Conservation (phyloP, 163 green algal genomes). For the Chloromonas sp. region DNA sequence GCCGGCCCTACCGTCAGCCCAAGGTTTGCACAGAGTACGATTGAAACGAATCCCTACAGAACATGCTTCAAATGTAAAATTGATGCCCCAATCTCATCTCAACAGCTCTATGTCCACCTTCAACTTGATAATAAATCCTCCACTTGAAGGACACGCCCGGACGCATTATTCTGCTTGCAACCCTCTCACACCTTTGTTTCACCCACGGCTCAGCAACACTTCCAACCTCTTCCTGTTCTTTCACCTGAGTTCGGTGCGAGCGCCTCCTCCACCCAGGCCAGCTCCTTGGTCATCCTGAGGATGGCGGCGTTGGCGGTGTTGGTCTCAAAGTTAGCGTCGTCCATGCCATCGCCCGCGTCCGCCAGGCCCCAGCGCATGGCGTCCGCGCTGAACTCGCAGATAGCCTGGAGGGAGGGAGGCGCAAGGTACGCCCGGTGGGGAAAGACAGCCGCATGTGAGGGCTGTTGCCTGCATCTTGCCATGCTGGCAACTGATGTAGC, state of each 20-base stretch:
- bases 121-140: too few species aligned
- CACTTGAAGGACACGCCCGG: too few species aligned
- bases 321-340: slow-evolving; percentile 98
- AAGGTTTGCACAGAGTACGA: too few species aligned
- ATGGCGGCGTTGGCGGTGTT: slow-evolving; percentile 88
- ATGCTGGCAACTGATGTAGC: background rate
- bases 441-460: background rate
- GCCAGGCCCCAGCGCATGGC: slow-evolving; percentile 86
- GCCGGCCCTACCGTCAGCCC: too few species aligned
- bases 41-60: too few species aligned
- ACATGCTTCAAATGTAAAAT: too few species aligned
- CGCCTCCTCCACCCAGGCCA: slow-evolving; percentile 86
- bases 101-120: too few species aligned
- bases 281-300: slow-evolving; percentile 88
- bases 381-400: slow-evolving; percentile 50
- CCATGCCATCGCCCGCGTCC: slow-evolving; percentile 91
- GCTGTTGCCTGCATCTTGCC: background rate
- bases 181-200: too few species aligned
- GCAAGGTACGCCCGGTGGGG: background rate
- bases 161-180: too few species aligned
- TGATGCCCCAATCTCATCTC: too few species aligned
- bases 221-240: too few species aligned
- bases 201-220: too few species aligned
- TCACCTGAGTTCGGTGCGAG: slow-evolving; percentile 34
- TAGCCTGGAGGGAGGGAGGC: background rate